Percentiles rank a stretch among this genome's conserved stretches.
Conservation (phyloP, 1,139 yeast genomes). For the Yueomyces sp. region DNA sequence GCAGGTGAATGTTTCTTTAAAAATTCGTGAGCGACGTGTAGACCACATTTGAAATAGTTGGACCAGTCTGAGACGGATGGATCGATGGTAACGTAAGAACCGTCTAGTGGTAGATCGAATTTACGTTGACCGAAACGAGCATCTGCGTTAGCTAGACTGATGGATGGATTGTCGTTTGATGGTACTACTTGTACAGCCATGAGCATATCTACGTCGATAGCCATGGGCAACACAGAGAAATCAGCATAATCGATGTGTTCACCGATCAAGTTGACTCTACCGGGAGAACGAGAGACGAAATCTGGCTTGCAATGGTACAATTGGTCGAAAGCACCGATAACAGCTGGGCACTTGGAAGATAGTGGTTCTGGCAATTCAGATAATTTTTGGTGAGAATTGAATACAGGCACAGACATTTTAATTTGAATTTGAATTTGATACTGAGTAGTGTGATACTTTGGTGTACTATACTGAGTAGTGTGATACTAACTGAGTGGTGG, state of each 20-base stretch:
- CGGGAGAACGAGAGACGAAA: slow-evolving; percentile 53
- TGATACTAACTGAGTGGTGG: too few relatives aligned
- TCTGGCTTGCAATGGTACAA: slow-evolving; percentile 9
- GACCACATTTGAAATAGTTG: slow-evolving; percentile 57
- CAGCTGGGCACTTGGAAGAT: slow-evolving; percentile 1
- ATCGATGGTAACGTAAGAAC: slow-evolving; percentile 36
- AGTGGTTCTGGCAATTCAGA: slow-evolving; percentile 1
- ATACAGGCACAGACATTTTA: slow-evolving; percentile 4
- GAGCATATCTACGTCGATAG: slow-evolving; percentile 51
- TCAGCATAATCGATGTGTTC: slow-evolving; percentile 64
- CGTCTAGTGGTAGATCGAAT: slow-evolving; percentile 33
- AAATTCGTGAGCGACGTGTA: slow-evolving; percentile 45
- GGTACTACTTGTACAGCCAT: slow-evolving; percentile 34
- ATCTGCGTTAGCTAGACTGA: slow-evolving; percentile 34
- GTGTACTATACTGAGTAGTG: too few relatives aligned
- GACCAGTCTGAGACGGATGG: slow-evolving; percentile 44
- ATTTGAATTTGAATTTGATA: background rate
- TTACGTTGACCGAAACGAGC: slow-evolving; percentile 28
- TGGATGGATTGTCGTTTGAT: slow-evolving; percentile 18
- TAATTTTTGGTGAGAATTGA: background rate
- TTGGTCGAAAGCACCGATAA: slow-evolving; percentile 4
- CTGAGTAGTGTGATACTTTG: too few relatives aligned
- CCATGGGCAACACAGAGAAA: slow-evolving; percentile 63
- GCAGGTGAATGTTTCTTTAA: slow-evolving; percentile 27
- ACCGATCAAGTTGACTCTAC: slow-evolving; percentile 63